Evolutionary conservation across 345 rosid genomes (phyloP).

Genomic region (Brassica incana): DNA sequence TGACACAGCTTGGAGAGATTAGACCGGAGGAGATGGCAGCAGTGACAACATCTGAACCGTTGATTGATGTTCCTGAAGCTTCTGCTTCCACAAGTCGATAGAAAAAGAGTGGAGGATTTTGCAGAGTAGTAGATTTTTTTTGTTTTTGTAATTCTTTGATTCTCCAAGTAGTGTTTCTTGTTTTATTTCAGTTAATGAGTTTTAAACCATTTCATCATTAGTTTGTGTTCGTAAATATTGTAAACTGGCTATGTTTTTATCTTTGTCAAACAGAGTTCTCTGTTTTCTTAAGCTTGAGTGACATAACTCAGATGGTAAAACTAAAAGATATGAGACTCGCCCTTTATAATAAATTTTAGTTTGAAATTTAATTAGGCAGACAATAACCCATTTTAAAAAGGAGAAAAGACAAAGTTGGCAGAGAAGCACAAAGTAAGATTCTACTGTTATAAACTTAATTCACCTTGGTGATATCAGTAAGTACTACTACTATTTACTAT

Average conservation of each 20-base stretch:
- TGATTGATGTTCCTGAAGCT: conserved; percentile 51
- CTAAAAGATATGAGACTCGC: not conserved
- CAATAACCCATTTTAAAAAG: not conserved
- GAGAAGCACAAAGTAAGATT: too few species aligned
- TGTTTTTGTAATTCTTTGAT: conserved; percentile 50
- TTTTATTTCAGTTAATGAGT: not conserved
- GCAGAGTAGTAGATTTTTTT: conserved; percentile 9
- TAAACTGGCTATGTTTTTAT: conserved; percentile 3
- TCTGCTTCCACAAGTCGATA: conserved; percentile 49
- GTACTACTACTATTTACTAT: too few species aligned
- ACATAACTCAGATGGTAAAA: not conserved
- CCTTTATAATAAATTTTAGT: not conserved
- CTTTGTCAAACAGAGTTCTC: not conserved
- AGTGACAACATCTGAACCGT: conserved; percentile 32
- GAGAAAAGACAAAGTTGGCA: not conserved
- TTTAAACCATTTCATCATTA: not conserved
- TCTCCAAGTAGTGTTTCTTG: conserved; percentile 33
- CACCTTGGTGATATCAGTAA: too few species aligned
- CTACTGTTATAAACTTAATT: too few species aligned
- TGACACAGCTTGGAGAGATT: conserved; percentile 73
- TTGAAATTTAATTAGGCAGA: not conserved
- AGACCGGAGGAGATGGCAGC: conserved; percentile 49
- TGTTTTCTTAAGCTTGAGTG: conserved; percentile 1
- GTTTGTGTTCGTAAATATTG: conserved; percentile 46
- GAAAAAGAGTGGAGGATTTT: conserved; percentile 16